phyloP scores from a whole-genome alignment of 2,329 filamentous ascomycete genomes.

The Parasarocladium wereldwijsianum region DNA sequence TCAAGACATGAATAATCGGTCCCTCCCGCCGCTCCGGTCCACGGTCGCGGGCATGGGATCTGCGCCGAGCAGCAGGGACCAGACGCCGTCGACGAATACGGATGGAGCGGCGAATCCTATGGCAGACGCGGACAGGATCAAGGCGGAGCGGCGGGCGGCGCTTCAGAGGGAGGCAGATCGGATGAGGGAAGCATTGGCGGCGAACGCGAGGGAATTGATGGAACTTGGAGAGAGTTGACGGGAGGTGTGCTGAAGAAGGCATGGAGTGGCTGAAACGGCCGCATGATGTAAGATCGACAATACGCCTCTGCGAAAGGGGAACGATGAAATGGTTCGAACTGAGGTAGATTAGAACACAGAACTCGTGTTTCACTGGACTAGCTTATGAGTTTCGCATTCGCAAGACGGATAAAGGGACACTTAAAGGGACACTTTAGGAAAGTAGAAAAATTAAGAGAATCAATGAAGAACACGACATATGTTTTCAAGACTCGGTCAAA shows the following conservation, averaged over 20 bases:
- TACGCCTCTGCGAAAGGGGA: too few relatives aligned
- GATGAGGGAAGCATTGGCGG: conserved; percentile 58
- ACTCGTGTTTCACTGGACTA: too few relatives aligned
- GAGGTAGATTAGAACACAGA: too few relatives aligned
- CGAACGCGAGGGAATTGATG: conserved; percentile 57
- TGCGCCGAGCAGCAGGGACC: conserved; percentile 21
- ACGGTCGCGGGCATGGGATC: conserved; percentile 25
- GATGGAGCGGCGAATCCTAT: conserved; percentile 32
- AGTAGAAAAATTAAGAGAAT: too few relatives aligned
- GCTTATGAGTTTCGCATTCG: too few relatives aligned
- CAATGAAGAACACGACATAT: too few relatives aligned
- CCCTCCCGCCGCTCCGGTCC: conserved; percentile 26
- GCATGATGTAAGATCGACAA: too few relatives aligned
- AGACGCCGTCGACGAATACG: conserved; percentile 14
- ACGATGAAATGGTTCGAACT: too few relatives aligned
- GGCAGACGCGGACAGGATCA: conserved; percentile 13
- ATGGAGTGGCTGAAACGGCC: background rate
- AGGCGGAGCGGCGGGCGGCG: conserved; percentile 47
- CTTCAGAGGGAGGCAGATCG: conserved; percentile 59
- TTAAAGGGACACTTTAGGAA: too few relatives aligned
- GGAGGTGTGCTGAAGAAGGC: too few relatives aligned
- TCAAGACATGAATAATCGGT: conserved; percentile 23
- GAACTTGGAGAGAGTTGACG: conserved; percentile 13
- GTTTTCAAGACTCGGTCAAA: too few relatives aligned
- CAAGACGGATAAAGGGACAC: too few relatives aligned